Evolutionary conservation across 176 grass and related monocot genomes (phyloP), one percentile per base, ranked within the genome.

Genomic region (Bothriochloa decipiens): DNA sequence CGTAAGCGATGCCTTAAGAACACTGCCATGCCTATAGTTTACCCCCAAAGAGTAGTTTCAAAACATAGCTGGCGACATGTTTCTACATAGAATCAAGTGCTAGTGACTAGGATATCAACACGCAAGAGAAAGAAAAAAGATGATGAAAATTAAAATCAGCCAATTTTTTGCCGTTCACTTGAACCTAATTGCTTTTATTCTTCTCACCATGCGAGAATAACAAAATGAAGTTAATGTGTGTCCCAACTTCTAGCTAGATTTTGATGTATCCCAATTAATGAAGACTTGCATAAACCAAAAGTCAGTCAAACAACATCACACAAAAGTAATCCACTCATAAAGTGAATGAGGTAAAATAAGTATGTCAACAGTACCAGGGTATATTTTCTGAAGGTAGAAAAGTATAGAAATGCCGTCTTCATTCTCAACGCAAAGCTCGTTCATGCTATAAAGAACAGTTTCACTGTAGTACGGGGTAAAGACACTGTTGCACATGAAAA

Each of bases 321-420:
- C 39, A 32, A 26, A 75, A 29, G 26, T 17, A 50, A 52, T 49
- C 28, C 40, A 42, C 14, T 83, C 62, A 62, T 35, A 39, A 43
- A n/a, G 20, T 60, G 7, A n/a, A n/a, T 55, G n/a, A n/a, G 16
- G 20, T 9, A 5, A 79, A 15, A 33, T n/a, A 67, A 77, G 83
- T 43, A 76, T 75, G 41, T 11, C 35, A 86, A 77, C 65, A 79
- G 33, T 82, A 98, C 96, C 96, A 81, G 96, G 96, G 84, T 89
- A 98, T 70, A 98, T 98, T 79, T 98, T 98, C 79, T 98, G 96
- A 78, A 98, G 93, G 84, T 98, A 98, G 78, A 98, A 98, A 83
- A 98, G 87, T 80, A 84, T 98, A 43, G 96, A 95, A 66, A 98
- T 91, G 36, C 96, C 96, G 80, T 98, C 96, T 81, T 93, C 93